Evolutionary conservation across 2,329 filamentous ascomycete species (phyloP).

Genomic region (Ceratocystis ficicola): DNA sequence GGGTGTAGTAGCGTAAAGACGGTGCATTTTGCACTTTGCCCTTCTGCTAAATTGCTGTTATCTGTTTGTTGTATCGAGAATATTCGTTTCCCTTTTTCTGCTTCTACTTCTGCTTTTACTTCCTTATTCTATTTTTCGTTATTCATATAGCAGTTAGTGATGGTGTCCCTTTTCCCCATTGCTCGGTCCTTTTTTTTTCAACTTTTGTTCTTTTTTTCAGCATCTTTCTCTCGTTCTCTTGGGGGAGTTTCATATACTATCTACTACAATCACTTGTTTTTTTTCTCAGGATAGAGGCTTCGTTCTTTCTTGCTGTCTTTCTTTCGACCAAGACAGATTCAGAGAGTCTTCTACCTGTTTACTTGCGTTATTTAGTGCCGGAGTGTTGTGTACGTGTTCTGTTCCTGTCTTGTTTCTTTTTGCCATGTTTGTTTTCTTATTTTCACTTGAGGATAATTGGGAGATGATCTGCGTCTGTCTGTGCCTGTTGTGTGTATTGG

Average conservation of each 20-base stretch:
- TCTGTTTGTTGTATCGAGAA: conserved; percentile 20
- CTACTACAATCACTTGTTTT: background rate
- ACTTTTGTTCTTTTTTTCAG: conserved; percentile 9
- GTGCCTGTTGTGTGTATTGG: too few relatives aligned
- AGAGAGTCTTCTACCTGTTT: background rate
- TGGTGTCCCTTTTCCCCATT: background rate
- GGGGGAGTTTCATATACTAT: conserved; percentile 1
- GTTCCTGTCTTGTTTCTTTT: too few relatives aligned
- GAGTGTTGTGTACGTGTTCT: too few relatives aligned
- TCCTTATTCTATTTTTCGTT: background rate
- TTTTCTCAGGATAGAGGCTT: background rate
- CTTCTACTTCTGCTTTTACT: conserved; percentile 11
- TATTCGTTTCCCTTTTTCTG: conserved; percentile 5
- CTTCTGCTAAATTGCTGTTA: conserved; percentile 2
- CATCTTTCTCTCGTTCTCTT: background rate
- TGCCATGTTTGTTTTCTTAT: too few relatives aligned
- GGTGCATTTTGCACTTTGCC: background rate
- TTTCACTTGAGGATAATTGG: too few relatives aligned
- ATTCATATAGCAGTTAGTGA: background rate
- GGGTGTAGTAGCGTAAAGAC: background rate
- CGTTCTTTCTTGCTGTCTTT: background rate
- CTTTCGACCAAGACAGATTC: background rate
- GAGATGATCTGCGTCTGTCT: too few relatives aligned
- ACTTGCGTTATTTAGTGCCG: background rate
- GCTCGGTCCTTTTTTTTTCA: background rate